These are phyloP conservation scores for Cryptosporidium tyzzeri DNA, from an alignment of 169 alveolate genomes.

Conservation along the genomic window DNA sequence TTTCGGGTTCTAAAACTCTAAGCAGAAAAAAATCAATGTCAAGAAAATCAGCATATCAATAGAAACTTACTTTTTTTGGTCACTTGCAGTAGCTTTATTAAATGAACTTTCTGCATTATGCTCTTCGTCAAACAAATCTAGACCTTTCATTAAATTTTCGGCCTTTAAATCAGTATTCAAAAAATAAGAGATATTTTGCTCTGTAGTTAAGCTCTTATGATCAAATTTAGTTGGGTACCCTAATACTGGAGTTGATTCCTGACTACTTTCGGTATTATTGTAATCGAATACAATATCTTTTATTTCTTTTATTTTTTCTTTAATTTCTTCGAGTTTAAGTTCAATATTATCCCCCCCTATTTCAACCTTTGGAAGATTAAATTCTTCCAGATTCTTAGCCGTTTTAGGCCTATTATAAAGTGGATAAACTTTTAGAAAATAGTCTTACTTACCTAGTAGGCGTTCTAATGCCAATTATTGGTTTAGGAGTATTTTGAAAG, in stretches of 20 bases:
- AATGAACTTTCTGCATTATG: neutral
- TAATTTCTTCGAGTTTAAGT: neutral
- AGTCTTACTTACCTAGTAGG: neutral
- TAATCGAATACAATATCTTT: neutral
- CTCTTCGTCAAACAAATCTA: neutral
- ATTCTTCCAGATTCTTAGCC: neutral
- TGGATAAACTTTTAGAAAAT: neutral
- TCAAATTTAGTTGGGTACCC: constrained; percentile 1
- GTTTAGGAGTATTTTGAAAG: neutral
- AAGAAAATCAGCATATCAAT: neutral
- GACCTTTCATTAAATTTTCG: neutral
- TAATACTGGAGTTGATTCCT: constrained; percentile 5
- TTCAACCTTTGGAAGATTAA: neutral
- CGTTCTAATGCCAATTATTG: neutral
- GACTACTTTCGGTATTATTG: neutral
- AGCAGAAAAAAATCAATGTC: neutral
- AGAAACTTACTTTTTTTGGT: constrained; percentile 42
- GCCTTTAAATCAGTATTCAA: neutral
- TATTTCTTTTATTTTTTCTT: constrained; percentile 19
- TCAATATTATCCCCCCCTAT: neutral
- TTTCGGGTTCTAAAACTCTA: neutral
- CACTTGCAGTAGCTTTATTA: neutral
- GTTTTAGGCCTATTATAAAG: neutral
- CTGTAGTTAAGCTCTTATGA: neutral
- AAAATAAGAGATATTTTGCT: neutral